These are phyloP conservation scores for Jaltomata sinuosa DNA, from an alignment of 257 asterid genomes.

Conservation along the genomic window DNA sequence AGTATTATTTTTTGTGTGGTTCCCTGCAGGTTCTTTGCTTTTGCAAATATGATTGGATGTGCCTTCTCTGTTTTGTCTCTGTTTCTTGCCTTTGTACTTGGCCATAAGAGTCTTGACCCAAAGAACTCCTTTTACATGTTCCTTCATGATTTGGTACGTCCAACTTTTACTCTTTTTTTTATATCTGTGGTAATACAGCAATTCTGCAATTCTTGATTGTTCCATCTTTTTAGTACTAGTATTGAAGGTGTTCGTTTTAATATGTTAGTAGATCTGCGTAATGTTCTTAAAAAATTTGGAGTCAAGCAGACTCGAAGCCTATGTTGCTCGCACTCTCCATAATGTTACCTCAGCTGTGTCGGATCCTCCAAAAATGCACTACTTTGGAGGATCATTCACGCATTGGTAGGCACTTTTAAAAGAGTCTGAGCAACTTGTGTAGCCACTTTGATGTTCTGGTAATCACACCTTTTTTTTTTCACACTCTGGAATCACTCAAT, in stretches of 20 bases:
- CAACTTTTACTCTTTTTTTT: not conserved
- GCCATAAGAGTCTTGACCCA: conserved; percentile 15
- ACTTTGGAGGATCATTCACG: no score
- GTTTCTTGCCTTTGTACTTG: conserved; percentile 10
- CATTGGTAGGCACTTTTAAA: not conserved
- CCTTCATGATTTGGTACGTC: conserved; percentile 59
- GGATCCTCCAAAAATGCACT: not conserved
- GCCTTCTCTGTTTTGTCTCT: conserved; percentile 35
- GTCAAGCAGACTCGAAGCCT: not conserved
- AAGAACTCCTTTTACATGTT: conserved; percentile 38
- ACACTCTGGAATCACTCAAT: not conserved
- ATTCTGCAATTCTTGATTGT: not conserved
- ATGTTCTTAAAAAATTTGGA: not conserved
- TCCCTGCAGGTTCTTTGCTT: conserved; percentile 44
- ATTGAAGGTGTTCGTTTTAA: not conserved
- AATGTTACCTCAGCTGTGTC: not conserved
- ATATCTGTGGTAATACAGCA: not conserved
- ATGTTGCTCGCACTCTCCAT: not conserved
- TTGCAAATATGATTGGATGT: conserved; percentile 40
- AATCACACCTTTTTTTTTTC: not conserved
- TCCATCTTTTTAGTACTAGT: not conserved
- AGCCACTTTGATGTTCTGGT: not conserved
- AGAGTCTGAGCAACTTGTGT: not conserved
- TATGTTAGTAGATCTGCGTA: not conserved
- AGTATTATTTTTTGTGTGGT: not conserved